Conservation (phyloP, 805 yeast species). For the Myxozyma monticola region DNA sequence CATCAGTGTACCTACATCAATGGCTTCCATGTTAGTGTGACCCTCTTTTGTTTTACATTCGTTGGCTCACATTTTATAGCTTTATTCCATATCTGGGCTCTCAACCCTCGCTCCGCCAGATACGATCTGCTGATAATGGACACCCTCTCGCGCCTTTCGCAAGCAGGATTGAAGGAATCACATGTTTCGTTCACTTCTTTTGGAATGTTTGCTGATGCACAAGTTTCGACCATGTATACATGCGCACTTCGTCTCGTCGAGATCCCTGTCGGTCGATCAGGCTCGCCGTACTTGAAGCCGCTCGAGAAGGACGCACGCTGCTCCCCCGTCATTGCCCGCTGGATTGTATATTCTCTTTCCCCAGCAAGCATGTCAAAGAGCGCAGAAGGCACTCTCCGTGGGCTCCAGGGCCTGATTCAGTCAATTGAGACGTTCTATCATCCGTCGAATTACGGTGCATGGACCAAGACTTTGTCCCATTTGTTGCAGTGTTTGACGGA, state of each 20-base stretch:
- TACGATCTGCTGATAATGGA: conserved; percentile 66
- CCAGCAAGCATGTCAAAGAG: conserved; percentile 2
- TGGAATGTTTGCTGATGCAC: conserved; percentile 66
- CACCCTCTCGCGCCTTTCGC: conserved; percentile 60
- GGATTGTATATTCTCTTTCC: conserved; percentile 61
- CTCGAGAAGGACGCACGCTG: conserved; percentile 22
- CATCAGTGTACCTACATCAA: conserved; percentile 14
- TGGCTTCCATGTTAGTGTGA: conserved; percentile 16
- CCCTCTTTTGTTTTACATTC: not conserved
- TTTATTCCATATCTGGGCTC: conserved; percentile 73
- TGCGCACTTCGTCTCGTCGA: conserved; percentile 43
- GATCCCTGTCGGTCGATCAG: conserved; percentile 51
- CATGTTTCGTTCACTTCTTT: conserved; percentile 46
- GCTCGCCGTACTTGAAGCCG: conserved; percentile 41
- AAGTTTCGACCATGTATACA: conserved; percentile 61
- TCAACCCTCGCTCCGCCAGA: conserved; percentile 48
- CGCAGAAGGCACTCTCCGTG: conserved; percentile 5
- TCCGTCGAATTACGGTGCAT: conserved; percentile 90
- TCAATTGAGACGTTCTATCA: conserved; percentile 80
- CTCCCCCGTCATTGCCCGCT: conserved; percentile 46
- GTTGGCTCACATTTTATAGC: conserved; percentile 35
- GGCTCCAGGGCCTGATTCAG: conserved; percentile 49
- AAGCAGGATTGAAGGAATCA: conserved; percentile 38
- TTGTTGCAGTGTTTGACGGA: conserved; percentile 59
- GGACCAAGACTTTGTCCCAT: conserved; percentile 73